Evolutionary conservation across 2,329 filamentous ascomycete species (phyloP), one percentile per base, ranked within the genome.

Genomic region (Cladophialophora exuberans): DNA sequence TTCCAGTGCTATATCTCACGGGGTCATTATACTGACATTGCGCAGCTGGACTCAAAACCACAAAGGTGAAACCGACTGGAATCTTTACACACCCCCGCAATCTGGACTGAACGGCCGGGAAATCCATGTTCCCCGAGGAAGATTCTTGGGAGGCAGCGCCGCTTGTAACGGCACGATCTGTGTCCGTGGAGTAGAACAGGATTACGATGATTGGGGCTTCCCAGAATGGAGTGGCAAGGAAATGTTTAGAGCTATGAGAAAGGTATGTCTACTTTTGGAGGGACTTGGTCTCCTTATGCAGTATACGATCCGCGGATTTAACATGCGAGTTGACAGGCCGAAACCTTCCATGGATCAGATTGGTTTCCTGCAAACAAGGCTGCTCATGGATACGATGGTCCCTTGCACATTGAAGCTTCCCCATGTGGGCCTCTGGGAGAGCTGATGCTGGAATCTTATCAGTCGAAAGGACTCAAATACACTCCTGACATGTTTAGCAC

Each of bases 401-500:
- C 76, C 15, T 69, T 85, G 2, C 75, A 82, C 48, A 79, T 73
- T 7, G 81, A 81, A 59, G 82, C 82, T 0, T 80, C 83, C 53
- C 79, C 83, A 55, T 68, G 82, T 1, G 80, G 79, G 2, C 81
- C 81, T 1, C 84, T 85, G 25, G 82, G 81, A 2, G 69, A 83
- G 31, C 72, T 78, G 17, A 67, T 84, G 3, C 69, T 78, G 20
- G 75, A 83, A 42, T 83, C 81, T 0, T 76, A 83, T 67, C 67
- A 79, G 4, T 79, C 77, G 2, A 70, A 79, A 54, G 82, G 82
- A 53, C 66, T 85, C 0, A 75, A 77, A 0, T 71, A 81, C n/a
- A 73, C 81, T 36, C 72, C 75, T n/a, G 82, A 85, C 58, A 83
- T 85, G 79, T 85, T 85, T 64, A 76, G 77, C 0, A 78, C 76